Conservation (phyloP, 306 rosid genomes). For the Medicago lupulina region DNA sequence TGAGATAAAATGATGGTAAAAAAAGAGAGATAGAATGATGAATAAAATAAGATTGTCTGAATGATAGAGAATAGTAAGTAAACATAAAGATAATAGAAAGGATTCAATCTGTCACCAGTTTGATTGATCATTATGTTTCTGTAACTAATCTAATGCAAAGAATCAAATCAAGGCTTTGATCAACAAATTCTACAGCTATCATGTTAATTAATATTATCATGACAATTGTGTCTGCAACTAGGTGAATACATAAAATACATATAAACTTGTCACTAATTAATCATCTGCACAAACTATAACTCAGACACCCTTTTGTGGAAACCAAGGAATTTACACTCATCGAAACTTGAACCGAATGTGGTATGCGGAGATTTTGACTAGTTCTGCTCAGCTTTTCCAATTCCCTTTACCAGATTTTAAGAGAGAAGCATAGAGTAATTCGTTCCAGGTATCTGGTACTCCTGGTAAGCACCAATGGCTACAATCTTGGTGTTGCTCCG, state of each 20-base stretch:
- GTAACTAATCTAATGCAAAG: slow-evolving; percentile 23
- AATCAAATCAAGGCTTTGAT: slow-evolving; percentile 27
- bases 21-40: background rate
- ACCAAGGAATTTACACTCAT: slow-evolving; percentile 35
- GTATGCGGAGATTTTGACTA: background rate
- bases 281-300: slow-evolving; percentile 36
- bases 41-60: background rate
- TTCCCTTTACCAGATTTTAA: slow-evolving; percentile 47
- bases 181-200: slow-evolving; percentile 32
- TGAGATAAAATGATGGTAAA: background rate
- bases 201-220: background rate
- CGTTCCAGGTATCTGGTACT: slow-evolving; percentile 68
- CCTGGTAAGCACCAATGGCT: slow-evolving; percentile 82
- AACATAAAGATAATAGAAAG: no score
- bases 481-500: slow-evolving; percentile 61
- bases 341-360: background rate
- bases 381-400: slow-evolving; percentile 45
- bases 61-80: background rate
- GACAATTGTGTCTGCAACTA: slow-evolving; percentile 21
- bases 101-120: background rate
- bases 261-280: slow-evolving; percentile 29
- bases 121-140: slow-evolving; percentile 31
- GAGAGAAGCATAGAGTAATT: slow-evolving; percentile 51
- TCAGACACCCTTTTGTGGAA: slow-evolving; percentile 19
- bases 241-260: slow-evolving; percentile 39